Conservation (phyloP, 2,329 filamentous ascomycete species). For the Monosporascus sp. region DNA sequence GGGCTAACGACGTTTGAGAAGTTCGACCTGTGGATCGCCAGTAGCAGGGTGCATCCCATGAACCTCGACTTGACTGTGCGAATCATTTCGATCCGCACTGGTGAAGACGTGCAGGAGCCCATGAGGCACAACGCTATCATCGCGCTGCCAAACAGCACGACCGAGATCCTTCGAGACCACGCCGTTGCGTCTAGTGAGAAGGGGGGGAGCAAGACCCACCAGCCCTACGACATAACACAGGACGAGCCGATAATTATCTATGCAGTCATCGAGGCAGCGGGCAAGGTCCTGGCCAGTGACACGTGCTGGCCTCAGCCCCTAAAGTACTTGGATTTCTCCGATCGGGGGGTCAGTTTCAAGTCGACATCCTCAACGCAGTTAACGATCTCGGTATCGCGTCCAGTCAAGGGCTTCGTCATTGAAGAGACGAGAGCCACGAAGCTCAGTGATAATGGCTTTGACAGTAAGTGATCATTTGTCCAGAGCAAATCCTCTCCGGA, state of each 20-base stretch:
- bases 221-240: slow-evolving; percentile 29
- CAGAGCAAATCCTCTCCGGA: background rate
- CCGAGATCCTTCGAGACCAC: slow-evolving; percentile 31
- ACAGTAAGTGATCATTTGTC: slow-evolving; percentile 23
- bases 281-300: slow-evolving; percentile 38
- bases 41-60: slow-evolving; percentile 19
- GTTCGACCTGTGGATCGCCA: slow-evolving; percentile 42
- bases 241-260: slow-evolving; percentile 44
- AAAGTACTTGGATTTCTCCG: slow-evolving; percentile 51
- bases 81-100: slow-evolving; percentile 37
- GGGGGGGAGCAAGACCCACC: slow-evolving; percentile 9
- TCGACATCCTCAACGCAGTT: slow-evolving; percentile 20
- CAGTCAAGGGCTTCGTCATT: slow-evolving; percentile 53
- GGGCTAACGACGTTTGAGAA: slow-evolving; percentile 29
- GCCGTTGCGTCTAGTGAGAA: slow-evolving; percentile 15
- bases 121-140: slow-evolving; percentile 17
- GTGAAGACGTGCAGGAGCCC: slow-evolving; percentile 27
- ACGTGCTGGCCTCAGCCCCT: slow-evolving; percentile 58
- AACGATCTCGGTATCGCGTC: slow-evolving; percentile 33
- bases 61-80: slow-evolving; percentile 27
- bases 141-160: slow-evolving; percentile 33
- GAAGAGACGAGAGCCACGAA: slow-evolving; percentile 39
- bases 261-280: slow-evolving; percentile 35
- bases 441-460: slow-evolving; percentile 54
- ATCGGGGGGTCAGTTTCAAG: slow-evolving; percentile 33